A percentile compares a stretch with the other conserved stretches of the same genome.
Conservation (phyloP, 1,284 basidiomycete genomes). For the Salmacisia buchloeana region DNA sequence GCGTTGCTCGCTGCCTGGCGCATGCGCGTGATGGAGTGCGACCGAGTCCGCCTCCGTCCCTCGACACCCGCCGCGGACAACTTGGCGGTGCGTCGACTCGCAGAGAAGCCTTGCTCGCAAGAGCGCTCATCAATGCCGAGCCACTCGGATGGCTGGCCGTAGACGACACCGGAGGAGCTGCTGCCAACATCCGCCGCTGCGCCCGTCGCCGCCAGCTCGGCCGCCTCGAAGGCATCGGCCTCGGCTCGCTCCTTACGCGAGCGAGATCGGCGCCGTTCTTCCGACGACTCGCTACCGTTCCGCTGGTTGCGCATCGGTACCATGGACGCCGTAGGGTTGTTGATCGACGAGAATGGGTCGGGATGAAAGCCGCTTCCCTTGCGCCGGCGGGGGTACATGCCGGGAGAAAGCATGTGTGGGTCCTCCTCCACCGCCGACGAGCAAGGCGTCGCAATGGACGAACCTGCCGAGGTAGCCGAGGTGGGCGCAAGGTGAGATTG, state of each 20-base stretch:
- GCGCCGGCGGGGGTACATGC: neutral
- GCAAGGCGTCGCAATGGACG: conserved; percentile 25
- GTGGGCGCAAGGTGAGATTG: conserved; percentile 24
- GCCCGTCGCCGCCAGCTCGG: neutral
- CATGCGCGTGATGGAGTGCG: neutral
- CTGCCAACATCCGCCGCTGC: neutral
- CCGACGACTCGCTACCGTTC: no score
- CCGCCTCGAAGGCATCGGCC: neutral
- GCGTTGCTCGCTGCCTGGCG: neutral
- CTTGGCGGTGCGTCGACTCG: neutral
- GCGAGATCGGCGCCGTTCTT: no score
- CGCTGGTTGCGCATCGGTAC: no score
- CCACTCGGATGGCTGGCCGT: neutral
- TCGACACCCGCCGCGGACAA: no score
- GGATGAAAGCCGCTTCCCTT: neutral
- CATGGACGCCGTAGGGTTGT: no score
- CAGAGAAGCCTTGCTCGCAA: neutral
- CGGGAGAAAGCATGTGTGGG: neutral
- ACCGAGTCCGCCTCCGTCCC: neutral
- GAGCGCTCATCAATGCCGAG: neutral
- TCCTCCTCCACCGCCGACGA: conserved; percentile 11
- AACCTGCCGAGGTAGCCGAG: conserved; percentile 23
- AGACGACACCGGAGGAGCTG: neutral
- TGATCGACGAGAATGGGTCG: neutral
- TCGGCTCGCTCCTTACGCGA: no score